These are phyloP conservation scores for Myriosclerotinia scirpicola DNA, from an alignment of 2,329 filamentous ascomycete genomes.

Conservation along the genomic window DNA sequence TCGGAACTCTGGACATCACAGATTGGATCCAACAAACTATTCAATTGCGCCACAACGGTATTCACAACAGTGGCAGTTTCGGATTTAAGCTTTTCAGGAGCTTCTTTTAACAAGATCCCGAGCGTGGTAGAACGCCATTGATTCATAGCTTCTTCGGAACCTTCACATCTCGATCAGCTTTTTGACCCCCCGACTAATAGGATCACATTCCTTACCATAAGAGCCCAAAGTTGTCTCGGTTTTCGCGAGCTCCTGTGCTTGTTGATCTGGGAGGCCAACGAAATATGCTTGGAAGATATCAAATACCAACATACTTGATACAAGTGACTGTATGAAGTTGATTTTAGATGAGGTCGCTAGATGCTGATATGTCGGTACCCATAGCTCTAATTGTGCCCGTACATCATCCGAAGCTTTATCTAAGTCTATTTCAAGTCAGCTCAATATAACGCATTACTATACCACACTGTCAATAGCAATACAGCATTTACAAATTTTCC, in stretches of 20 bases:
- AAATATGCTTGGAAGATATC: conserved; percentile 63
- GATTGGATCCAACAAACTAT: conserved; percentile 51
- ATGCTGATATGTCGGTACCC: conserved; percentile 60
- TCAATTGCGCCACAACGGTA: conserved; percentile 49
- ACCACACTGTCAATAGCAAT: conserved; percentile 2
- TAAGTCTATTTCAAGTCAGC: conserved; percentile 44
- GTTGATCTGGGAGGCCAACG: conserved; percentile 58
- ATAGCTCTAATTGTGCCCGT: conserved; percentile 46
- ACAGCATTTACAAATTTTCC: neutral
- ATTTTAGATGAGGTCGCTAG: conserved; percentile 57
- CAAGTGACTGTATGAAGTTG: conserved; percentile 61
- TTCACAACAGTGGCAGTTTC: conserved; percentile 49
- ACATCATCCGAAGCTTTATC: conserved; percentile 45
- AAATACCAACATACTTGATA: conserved; percentile 60
- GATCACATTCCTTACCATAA: conserved; percentile 31
- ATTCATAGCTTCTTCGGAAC: conserved; percentile 56
- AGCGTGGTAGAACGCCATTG: conserved; percentile 68
- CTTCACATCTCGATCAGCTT: conserved; percentile 36
- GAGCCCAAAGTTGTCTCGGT: conserved; percentile 32
- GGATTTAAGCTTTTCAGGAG: conserved; percentile 47
- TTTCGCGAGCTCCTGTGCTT: conserved; percentile 49
- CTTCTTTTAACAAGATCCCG: conserved; percentile 56
- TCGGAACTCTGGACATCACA: conserved; percentile 40
- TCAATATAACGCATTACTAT: neutral
- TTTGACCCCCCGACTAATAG: neutral